Base-by-base conservation (phyloP, 2,329 filamentous ascomycete species). In the Cladosporium sp. region DNA sequence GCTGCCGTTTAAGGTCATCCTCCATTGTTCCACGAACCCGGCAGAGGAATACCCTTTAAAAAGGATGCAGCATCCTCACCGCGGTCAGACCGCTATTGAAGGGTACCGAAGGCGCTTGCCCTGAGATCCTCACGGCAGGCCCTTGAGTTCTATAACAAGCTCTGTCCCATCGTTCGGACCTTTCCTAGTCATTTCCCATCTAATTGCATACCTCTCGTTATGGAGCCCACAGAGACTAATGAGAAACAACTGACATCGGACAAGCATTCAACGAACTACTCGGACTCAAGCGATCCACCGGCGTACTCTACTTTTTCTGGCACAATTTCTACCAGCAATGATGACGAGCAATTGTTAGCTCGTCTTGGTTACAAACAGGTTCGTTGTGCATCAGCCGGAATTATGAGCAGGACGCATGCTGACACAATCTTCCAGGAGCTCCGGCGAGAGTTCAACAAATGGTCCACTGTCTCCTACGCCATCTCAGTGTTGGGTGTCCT, bases 381-480 rank as follows among this genome's bases (percentile, higher is more conserved):
- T 71, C 56, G 72, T 58, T 15, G 15, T 15, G 48, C 45, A 10
- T 20, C 15, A 28, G 24, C 48, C 13, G 15, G 34, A 19, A 15
- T 25, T 19, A 35, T 34, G 25, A 9, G 39, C 10, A 50, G 22
- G 22, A 28, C 15, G 47, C 28, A 47, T 24, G 61, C 64, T 66
- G 59, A 73, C 64, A 22, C 22, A 9, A 1, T 17, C 2, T 6
- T 17, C 24, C 58, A 86, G 83, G 83, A 86, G 68, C 67, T 87
- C 24, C 77, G 77, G 63, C 77, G 84, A 55, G 82, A 87, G 63
- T 87, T 87, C 66, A 85, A 80, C 36, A 83, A 82, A 77, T 86
- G 83, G 83, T 86, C 83, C 3, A 86, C 83, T 2, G 75, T 86
- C 3, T 86, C 83, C 3, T 87, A 86, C 70, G 84, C 84, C 24